phyloP scores from a whole-genome alignment of 2,329 filamentous ascomycete species.

The Calonectria pteridis region DNA sequence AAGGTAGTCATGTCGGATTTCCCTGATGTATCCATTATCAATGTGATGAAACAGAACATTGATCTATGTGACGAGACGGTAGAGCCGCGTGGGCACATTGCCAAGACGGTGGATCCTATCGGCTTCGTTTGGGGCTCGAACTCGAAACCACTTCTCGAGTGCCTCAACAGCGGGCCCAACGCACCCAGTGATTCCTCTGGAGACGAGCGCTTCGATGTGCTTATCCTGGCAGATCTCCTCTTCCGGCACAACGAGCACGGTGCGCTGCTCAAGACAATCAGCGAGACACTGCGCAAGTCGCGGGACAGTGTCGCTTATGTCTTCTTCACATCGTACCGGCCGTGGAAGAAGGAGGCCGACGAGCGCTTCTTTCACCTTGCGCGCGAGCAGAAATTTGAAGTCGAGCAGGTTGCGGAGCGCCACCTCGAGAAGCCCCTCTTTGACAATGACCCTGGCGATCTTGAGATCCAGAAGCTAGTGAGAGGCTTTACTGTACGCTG shows the following conservation, averaged over 20 bases:
- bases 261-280: conserved; percentile 80
- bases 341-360: conserved; percentile 89
- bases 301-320: conserved; percentile 77
- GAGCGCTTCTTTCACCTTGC: conserved; percentile 88
- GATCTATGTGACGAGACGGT: conserved; percentile 61
- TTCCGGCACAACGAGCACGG: conserved; percentile 92
- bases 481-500: conserved; percentile 82
- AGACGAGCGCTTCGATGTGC: conserved; percentile 74
- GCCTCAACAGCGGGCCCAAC: conserved; percentile 58
- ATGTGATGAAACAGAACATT: conserved; percentile 84
- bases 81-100: conserved; percentile 46
- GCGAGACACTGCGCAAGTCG: conserved; percentile 71
- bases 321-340: conserved; percentile 94
- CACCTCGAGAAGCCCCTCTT: conserved; percentile 90
- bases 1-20: conserved; percentile 88
- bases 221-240: conserved; percentile 89
- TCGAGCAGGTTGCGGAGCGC: conserved; percentile 85
- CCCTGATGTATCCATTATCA: conserved; percentile 85
- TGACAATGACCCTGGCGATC: conserved; percentile 87
- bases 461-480: conserved; percentile 84
- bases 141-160: conserved; percentile 67
- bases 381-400: conserved; percentile 76
- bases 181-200: conserved; percentile 26
- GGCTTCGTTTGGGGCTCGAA: conserved; percentile 89
- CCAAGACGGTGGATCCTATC: conserved; percentile 64